Conservation (phyloP, 2,329 filamentous ascomycete species). For the Fusarium chlamydosporum region DNA sequence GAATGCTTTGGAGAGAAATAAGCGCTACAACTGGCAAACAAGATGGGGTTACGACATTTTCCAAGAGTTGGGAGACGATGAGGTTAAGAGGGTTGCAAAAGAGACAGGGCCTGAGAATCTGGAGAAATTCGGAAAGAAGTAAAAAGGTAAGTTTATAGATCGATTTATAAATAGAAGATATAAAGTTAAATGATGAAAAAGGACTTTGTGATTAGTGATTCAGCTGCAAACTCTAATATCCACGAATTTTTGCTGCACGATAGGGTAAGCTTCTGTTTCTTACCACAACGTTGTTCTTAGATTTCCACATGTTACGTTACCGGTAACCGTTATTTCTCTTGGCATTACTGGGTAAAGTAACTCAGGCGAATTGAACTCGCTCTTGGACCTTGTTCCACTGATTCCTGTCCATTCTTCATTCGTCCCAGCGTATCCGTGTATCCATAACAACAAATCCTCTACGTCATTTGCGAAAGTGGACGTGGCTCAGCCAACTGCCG, state of each 20-base stretch:
- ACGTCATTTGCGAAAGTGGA: conserved; percentile 3
- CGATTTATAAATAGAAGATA: too few species aligned
- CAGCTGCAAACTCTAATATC: background rate
- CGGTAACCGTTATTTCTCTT: background rate
- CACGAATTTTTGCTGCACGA: background rate
- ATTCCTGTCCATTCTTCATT: background rate
- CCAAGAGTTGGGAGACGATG: conserved; percentile 21
- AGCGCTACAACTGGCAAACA: conserved; percentile 31
- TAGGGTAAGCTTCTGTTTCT: background rate
- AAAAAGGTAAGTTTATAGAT: background rate
- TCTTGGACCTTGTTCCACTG: background rate
- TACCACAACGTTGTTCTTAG: too few species aligned
- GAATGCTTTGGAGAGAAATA: conserved; percentile 22
- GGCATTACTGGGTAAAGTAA: background rate
- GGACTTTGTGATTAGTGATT: background rate
- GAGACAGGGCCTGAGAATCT: conserved; percentile 21
- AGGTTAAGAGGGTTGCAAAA: conserved; percentile 1
- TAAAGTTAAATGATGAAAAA: too few species aligned
- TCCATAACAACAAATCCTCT: background rate
- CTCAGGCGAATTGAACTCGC: background rate
- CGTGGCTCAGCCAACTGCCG: conserved; percentile 14
- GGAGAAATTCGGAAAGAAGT: conserved; percentile 18
- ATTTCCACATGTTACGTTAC: too few species aligned
- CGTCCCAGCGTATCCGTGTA: conserved; percentile 2
- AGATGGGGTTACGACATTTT: conserved; percentile 33